phyloP scores from a whole-genome alignment of 2,329 filamentous ascomycete genomes.

The Chaetomiaceae sp. region DNA sequence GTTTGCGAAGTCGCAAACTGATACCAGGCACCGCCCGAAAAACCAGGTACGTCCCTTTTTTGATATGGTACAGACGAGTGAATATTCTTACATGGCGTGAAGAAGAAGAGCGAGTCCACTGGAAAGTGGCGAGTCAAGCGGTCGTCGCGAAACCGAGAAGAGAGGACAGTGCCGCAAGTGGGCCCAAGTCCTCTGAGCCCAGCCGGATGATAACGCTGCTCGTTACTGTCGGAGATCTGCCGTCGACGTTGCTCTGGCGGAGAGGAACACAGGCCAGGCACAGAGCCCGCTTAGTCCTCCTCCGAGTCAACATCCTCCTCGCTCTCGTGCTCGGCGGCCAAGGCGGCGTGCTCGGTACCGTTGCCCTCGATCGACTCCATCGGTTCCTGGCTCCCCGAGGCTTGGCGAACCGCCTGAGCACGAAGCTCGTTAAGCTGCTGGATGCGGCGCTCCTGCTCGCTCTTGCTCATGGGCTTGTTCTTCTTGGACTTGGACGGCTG shows the following conservation, averaged over 20 bases:
- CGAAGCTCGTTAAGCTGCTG: conserved; percentile 58
- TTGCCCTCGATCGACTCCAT: conserved; percentile 35
- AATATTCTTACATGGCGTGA: conserved; percentile 25
- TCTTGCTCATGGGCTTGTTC: conserved; percentile 73
- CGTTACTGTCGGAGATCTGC: not conserved
- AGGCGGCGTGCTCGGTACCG: conserved; percentile 18
- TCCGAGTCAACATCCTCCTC: conserved; percentile 55
- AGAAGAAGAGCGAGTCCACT: conserved; percentile 7
- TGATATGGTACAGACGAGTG: conserved; percentile 17
- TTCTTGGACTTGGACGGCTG: conserved; percentile 55
- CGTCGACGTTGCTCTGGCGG: not conserved
- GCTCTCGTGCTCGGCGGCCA: conserved; percentile 34
- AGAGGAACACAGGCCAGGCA: not conserved
- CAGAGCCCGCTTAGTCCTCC: conserved; percentile 33
- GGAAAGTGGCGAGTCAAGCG: no score
- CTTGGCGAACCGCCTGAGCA: conserved; percentile 43
- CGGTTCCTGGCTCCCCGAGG: conserved; percentile 46
- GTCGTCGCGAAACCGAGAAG: no score
- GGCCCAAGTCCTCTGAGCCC: no score
- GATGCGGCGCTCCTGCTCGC: conserved; percentile 65
- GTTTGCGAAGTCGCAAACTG: not conserved
- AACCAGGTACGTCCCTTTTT: conserved; percentile 6
- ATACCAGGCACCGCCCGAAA: not conserved
- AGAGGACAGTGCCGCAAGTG: no score
- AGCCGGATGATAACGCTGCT: not conserved